Evolutionary conservation across 768 basidiomycete genomes (phyloP), one percentile per base, ranked within the genome.

Genomic region (Amanita rubescens): DNA sequence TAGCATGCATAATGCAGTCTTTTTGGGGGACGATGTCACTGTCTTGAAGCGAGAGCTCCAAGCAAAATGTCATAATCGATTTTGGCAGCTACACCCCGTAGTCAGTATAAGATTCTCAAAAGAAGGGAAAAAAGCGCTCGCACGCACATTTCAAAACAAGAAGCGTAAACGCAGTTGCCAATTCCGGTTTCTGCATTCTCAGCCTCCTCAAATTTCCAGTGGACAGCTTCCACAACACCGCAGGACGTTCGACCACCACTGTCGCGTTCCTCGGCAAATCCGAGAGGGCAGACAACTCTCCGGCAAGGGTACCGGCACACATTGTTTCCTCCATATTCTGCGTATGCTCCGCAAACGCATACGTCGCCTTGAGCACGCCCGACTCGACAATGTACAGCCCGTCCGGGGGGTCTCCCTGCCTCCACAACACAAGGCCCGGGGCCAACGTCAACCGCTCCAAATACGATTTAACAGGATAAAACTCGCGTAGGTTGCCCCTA

Each of bases 221-320:
- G 55, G 80, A 81, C 42, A 98, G 68, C 67, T 78, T 85, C 95
- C 95, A 99, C 48, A 98, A 58, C 12, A 85, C 79, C 6, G 81
- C 84, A 7, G 82, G 76, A 4, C 82, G 55, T 45, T 97, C 95
- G 3, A 87, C 90, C 0, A 85, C 72, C 33, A 90, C 90, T 3
- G 86, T 90, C 22, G 94, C 87, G 63, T 96, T 98, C 45, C 95
- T 76, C 15, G 82, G 76, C 17, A 85, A 74, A 19, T 82, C 82
- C 8, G 93, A 84, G 11, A 99, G 71, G 34, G 87, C 89, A 0
- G 90, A 85, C 49, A 99, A 67, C 68, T 97, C 95, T 0, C 95
- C 95, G 9, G 94, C 91, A 2, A 97, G 71, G 0, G 93, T 92
- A 2, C 94, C 94, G 3, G 91, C 82, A 0, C 94, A 90, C 93